These are phyloP conservation scores for Platanthera guangdongensis DNA, from an alignment of 106 monocot genomes.

Conservation along the genomic window DNA sequence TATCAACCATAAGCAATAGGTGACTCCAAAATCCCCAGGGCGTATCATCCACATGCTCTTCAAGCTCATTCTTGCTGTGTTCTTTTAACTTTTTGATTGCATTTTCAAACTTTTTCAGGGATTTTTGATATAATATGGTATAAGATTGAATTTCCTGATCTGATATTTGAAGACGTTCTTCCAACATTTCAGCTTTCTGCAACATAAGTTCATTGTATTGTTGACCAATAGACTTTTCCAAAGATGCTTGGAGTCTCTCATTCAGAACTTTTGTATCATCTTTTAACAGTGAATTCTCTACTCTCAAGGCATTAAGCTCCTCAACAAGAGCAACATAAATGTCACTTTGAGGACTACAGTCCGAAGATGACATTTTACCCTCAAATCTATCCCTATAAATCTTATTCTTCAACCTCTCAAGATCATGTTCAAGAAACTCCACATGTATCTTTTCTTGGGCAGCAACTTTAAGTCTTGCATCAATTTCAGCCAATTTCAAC, in stretches of 20 bases:
- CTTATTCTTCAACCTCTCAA: slow-evolving; percentile 31
- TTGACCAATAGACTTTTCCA: slow-evolving; percentile 39
- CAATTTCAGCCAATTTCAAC: slow-evolving; percentile 54
- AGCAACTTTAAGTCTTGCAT: slow-evolving; percentile 34
- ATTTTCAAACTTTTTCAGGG: slow-evolving; percentile 68
- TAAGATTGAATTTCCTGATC: slow-evolving; percentile 58
- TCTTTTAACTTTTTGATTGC: slow-evolving; percentile 44
- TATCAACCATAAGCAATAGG: slow-evolving; percentile 60
- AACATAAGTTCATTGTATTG: slow-evolving; percentile 44
- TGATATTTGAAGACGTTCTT: slow-evolving; percentile 55
- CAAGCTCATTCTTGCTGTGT: slow-evolving; percentile 28
- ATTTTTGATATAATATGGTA: slow-evolving; percentile 57
- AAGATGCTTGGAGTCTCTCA: slow-evolving; percentile 43
- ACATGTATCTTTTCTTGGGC: slow-evolving; percentile 42
- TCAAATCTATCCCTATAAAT: slow-evolving; percentile 24
- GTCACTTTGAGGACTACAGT: slow-evolving; percentile 16
- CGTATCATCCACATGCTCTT: slow-evolving; percentile 37
- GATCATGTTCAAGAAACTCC: slow-evolving; percentile 36
- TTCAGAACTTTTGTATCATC: slow-evolving; percentile 48
- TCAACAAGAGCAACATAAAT: slow-evolving; percentile 24
- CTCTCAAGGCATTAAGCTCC: slow-evolving; percentile 38
- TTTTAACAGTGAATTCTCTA: slow-evolving; percentile 44
- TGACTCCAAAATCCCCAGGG: slow-evolving; percentile 77
- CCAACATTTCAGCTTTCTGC: slow-evolving; percentile 50
- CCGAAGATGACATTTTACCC: slow-evolving; percentile 11